phyloP scores from a whole-genome alignment of 225 moss, liverwort and hornwort genomes.

The Takakia lepidozioides region DNA sequence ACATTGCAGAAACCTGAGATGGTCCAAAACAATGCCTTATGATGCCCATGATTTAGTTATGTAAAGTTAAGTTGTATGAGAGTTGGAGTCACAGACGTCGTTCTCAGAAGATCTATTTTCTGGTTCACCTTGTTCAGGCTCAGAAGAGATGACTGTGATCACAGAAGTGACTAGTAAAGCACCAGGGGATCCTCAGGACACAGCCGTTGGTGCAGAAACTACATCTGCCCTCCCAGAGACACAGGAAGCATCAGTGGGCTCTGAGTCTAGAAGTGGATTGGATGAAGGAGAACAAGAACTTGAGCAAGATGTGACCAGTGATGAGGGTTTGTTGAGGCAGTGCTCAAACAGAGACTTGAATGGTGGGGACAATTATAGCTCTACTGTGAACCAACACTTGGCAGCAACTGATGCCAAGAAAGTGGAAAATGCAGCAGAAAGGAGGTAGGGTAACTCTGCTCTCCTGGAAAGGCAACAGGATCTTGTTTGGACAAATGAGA shows the following conservation, averaged over 20 bases:
- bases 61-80: slow-evolving; percentile 36
- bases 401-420: slow-evolving; percentile 20
- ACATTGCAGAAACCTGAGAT: no score
- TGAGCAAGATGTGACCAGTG: slow-evolving; percentile 25
- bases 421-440: slow-evolving; percentile 16
- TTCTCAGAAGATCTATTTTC: no score
- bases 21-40: no score
- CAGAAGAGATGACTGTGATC: no score
- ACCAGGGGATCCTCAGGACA: slow-evolving; percentile 25
- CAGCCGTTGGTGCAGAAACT: no score
- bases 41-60: slow-evolving; percentile 17
- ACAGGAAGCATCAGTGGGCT: slow-evolving; percentile 13
- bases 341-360: slow-evolving; percentile 30
- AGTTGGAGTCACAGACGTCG: no score
- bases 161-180: slow-evolving; percentile 12
- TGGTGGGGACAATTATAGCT: slow-evolving; percentile 24
- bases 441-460: slow-evolving; percentile 9
- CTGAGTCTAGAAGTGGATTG: slow-evolving; percentile 12
- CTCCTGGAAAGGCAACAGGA: no score
- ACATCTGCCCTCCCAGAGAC: slow-evolving; percentile 12
- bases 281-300: slow-evolving; percentile 32
- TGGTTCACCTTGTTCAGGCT: no score
- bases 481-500: no score
- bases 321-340: slow-evolving; percentile 24
- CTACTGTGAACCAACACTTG: slow-evolving; percentile 20